phyloP scores from a whole-genome alignment of 192 early-diverging fungal species.

The Lobosporangium transversale region DNA sequence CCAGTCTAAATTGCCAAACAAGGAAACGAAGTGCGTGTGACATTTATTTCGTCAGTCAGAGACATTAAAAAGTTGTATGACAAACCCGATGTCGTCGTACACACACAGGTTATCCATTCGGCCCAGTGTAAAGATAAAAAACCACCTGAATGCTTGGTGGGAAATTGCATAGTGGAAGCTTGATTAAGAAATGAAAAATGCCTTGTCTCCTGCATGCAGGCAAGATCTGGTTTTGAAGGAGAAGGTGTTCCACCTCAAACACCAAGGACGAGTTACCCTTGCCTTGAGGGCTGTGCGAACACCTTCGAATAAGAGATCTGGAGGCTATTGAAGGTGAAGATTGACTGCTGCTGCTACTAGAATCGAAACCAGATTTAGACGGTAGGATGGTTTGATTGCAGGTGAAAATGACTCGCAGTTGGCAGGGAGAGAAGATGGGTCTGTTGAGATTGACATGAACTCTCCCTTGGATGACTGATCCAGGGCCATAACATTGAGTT shows the following conservation, averaged over 20 bases:
- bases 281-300: neutral
- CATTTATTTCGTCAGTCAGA: neutral
- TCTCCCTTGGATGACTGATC: conserved; percentile 20
- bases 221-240: conserved; percentile 17
- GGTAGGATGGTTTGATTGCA: conserved; percentile 18
- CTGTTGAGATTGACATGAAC: conserved; percentile 24
- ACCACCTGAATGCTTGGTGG: conserved; percentile 44
- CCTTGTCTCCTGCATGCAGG: conserved; percentile 14
- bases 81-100: neutral
- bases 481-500: conserved; percentile 21
- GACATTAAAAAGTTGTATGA: too few relatives aligned
- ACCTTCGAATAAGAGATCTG: neutral
- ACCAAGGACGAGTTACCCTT: neutral
- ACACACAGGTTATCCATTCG: too few relatives aligned
- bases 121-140: too few relatives aligned
- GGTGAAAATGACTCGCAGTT: conserved; percentile 28
- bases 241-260: conserved; percentile 36
- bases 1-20: conserved; percentile 12
- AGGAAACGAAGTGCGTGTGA: conserved; percentile 14
- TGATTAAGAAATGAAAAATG: conserved; percentile 27
- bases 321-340: neutral
- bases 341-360: neutral
- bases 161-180: conserved; percentile 35
- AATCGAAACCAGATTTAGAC: neutral
- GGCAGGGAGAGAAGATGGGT: conserved; percentile 15